Evolutionary conservation across 1,284 basidiomycete species (phyloP), one percentile per base, ranked within the genome.

Genomic region (Ceratobasidium sp.): DNA sequence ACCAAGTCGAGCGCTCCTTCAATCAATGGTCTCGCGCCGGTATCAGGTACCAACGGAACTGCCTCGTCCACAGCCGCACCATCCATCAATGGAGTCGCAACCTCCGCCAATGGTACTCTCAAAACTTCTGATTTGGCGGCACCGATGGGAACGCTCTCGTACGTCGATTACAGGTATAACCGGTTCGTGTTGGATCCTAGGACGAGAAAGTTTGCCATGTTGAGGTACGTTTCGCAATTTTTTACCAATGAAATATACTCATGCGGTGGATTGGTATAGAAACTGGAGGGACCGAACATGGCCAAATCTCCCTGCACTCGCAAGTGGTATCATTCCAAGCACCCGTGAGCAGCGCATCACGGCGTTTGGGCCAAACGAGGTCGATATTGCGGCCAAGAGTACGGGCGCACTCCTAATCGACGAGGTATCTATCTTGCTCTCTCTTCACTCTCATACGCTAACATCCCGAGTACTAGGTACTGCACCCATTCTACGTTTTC

Each of bases 401-500:
- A 87, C 90, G 0, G 73, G 88, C n/a, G 83, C 87, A 27, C 84
- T 99, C 1, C 83, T 99, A 12, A 81, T 98, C 45, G 95, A 99
- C 75, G 97, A 98, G 84, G 94, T 94, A 77, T 64, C 80, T 72
- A 60, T 56, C 71, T 73, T 50, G 70, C 70, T 71, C 67, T n/a
- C 69, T 72, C 45, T 50, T 25, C 22, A 10, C 34, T 29, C 15
- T 31, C 15, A 22, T 20, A n/a, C 10, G 12, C 42, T 47, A 74
- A 67, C 65, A 54, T 69, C 35, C 74, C 74, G 73, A 15, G 34
- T 67, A 40, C 7, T 68, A 92, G 91, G 85, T 95, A 58, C 90
- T 98, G 35, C 95, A 98, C 77, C 95, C 95, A 0, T 98, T 98
- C 80, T 98, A 97, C 77, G 91, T 99, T 69, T 99, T 99, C 78